Evolutionary conservation across 257 asterid genomes (phyloP).

Genomic region (Ballota nigra): DNA sequence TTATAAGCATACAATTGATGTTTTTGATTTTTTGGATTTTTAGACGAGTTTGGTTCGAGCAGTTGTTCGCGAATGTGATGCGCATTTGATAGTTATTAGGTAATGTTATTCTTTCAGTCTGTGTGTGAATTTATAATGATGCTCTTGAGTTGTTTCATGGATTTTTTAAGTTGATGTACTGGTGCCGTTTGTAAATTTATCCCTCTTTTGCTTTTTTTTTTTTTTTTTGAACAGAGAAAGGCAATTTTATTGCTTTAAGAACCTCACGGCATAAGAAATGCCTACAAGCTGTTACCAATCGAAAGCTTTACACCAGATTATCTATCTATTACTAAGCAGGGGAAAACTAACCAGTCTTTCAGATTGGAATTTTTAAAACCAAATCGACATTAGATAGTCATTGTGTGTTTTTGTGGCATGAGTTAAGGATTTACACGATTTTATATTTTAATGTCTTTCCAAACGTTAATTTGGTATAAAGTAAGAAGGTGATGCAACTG

Average conservation of each 20-base stretch:
- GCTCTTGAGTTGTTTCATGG: not conserved
- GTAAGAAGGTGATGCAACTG: constrained; percentile 1
- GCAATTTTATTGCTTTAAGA: too few species aligned
- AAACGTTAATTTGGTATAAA: not conserved
- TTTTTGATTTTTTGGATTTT: constrained; percentile 19
- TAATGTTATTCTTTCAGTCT: constrained; percentile 19
- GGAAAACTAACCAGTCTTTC: too few species aligned
- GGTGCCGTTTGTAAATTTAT: not conserved
- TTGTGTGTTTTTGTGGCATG: not conserved
- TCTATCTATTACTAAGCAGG: too few species aligned
- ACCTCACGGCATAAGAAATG: too few species aligned
- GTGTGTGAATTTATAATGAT: not conserved
- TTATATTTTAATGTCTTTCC: not conserved
- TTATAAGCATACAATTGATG: not conserved
- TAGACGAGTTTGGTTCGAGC: constrained; percentile 99
- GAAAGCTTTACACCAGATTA: too few species aligned
- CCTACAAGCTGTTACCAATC: too few species aligned
- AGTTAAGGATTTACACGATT: not conserved
- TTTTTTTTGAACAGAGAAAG: too few species aligned
- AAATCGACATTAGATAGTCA: not conserved
- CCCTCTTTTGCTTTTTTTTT: not conserved
- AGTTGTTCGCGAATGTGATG: constrained; percentile 84
- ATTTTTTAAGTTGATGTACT: not conserved
- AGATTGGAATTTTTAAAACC: not conserved
- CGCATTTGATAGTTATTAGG: constrained; percentile 79